Conservation (phyloP, 208 protist species). For the Angomonas deanei region DNA sequence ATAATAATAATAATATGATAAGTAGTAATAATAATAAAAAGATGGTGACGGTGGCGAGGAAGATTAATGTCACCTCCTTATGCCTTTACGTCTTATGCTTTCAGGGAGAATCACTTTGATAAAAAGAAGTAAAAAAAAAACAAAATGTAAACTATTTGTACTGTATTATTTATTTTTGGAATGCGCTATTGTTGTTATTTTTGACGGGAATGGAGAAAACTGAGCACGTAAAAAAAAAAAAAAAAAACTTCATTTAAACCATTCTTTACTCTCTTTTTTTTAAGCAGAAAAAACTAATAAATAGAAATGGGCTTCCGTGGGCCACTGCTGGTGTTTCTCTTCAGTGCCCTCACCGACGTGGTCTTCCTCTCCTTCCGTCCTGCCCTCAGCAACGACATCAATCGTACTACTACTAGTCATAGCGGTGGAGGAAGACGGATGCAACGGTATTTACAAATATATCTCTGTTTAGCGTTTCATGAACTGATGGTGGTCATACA, state of each 20-base stretch:
- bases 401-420: slow-evolving; percentile 4
- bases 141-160: too few relatives aligned
- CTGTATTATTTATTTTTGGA: too few relatives aligned
- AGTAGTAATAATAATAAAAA: not conserved
- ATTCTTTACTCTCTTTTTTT: too few relatives aligned
- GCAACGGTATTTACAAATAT: slow-evolving; percentile 9
- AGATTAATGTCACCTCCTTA: slow-evolving; percentile 46
- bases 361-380: slow-evolving; percentile 29
- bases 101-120: slow-evolving; percentile 33
- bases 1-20: not conserved
- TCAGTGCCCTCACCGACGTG: slow-evolving; percentile 27
- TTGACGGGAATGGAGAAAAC: too few relatives aligned
- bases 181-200: too few relatives aligned
- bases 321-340: slow-evolving; percentile 9
- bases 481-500: slow-evolving; percentile 38
- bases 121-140: not conserved
- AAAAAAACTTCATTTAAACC: not conserved
- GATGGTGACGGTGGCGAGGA: slow-evolving; percentile 6
- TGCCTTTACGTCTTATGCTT: slow-evolving; percentile 53
- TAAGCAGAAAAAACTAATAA: not conserved
- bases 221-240: not conserved
- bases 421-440: not conserved
- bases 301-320: slow-evolving; percentile 16
- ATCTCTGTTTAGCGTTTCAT: slow-evolving; percentile 33
- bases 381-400: slow-evolving; percentile 12